Evolutionary conservation across 2,329 filamentous ascomycete genomes (phyloP).

Genomic region (Paracoccidioides lutzii): DNA sequence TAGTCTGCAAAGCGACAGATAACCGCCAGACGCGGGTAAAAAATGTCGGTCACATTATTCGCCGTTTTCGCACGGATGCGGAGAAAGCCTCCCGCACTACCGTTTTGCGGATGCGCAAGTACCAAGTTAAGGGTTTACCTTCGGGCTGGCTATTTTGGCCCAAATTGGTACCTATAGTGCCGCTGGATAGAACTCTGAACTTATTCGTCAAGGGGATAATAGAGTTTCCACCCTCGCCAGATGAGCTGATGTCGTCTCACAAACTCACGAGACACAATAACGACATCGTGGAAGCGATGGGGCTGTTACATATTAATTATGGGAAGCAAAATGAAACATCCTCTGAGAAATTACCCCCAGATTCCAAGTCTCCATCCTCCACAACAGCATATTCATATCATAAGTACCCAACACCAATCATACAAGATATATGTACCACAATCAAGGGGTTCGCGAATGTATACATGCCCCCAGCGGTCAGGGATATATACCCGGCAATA

Average conservation of each 20-base stretch:
- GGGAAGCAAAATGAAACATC: not conserved
- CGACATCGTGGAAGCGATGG: not conserved
- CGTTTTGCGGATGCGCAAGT: not conserved
- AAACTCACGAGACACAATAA: not conserved
- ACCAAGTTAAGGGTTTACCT: not conserved
- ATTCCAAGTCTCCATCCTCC: not conserved
- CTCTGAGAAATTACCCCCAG: not conserved
- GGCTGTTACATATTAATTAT: not conserved
- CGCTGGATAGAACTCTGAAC: not conserved
- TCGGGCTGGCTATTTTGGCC: slow-evolving; percentile 2
- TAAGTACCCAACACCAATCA: not conserved
- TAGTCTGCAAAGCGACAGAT: not conserved
- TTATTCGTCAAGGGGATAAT: not conserved
- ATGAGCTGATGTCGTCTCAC: not conserved
- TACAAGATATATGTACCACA: not conserved
- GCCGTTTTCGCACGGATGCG: not conserved
- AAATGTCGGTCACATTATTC: not conserved
- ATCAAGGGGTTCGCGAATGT: not conserved
- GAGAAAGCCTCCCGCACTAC: not conserved
- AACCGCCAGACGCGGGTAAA: not conserved
- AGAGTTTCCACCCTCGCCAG: not conserved
- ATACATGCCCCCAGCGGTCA: not conserved
- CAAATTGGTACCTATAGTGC: slow-evolving; percentile 11
- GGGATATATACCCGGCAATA: not conserved
- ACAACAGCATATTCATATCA: not conserved